phyloP scores from a whole-genome alignment of 2,329 filamentous ascomycete species.

The Phialocephala subalpina region DNA sequence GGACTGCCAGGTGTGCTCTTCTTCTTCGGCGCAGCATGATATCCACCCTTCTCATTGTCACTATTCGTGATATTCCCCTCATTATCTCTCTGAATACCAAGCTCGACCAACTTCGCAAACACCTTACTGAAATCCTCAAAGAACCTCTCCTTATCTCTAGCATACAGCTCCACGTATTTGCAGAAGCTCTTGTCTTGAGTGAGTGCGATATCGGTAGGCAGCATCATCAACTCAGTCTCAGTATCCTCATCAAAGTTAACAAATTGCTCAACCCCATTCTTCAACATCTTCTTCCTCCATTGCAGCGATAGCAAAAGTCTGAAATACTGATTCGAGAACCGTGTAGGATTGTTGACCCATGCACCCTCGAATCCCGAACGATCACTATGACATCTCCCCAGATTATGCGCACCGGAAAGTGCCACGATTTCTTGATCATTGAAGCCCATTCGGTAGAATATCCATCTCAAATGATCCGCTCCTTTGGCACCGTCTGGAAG shows the following conservation, averaged over 20 bases:
- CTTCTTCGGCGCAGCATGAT: constrained; percentile 65
- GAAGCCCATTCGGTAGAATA: constrained; percentile 68
- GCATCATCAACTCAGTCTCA: constrained; percentile 68
- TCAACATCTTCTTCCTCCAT: constrained; percentile 62
- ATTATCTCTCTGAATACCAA: constrained; percentile 64
- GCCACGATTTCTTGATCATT: constrained; percentile 67
- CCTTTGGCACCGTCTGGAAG: constrained; percentile 62
- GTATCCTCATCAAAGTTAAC: constrained; percentile 65
- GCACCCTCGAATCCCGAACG: constrained; percentile 64
- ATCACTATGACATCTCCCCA: constrained; percentile 63
- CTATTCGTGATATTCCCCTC: constrained; percentile 60
- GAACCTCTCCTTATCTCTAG: constrained; percentile 67
- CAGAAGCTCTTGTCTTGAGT: constrained; percentile 60
- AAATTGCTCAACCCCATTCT: constrained; percentile 63
- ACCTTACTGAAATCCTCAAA: constrained; percentile 66
- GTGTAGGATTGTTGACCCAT: constrained; percentile 67
- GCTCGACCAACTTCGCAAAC: constrained; percentile 67
- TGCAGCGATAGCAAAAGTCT: constrained; percentile 57
- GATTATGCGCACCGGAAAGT: constrained; percentile 61
- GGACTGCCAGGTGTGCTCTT: constrained; percentile 45
- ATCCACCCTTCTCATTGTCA: constrained; percentile 65
- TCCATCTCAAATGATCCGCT: constrained; percentile 60
- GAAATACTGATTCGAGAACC: constrained; percentile 66
- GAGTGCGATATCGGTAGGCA: constrained; percentile 69
- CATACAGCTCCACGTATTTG: constrained; percentile 65